Percentiles rank a stretch among this genome's conserved stretches.
Evolutionary conservation across 192 early-diverging fungal genomes (phyloP).

Genomic region (Coemansia sp.): DNA sequence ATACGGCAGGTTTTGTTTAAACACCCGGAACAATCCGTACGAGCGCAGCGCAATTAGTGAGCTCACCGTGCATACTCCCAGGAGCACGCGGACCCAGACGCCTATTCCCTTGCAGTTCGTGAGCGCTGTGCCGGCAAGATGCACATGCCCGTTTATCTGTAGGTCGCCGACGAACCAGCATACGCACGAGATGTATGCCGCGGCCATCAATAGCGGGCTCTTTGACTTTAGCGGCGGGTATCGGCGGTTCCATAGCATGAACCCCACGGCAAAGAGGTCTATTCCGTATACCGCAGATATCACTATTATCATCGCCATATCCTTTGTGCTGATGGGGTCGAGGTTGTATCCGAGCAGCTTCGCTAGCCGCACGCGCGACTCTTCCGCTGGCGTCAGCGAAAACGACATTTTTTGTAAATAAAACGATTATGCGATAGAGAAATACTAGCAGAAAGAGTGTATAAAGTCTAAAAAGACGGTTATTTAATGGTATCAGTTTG

Average conservation of each 20-base stretch:
- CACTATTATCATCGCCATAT: conserved; percentile 31
- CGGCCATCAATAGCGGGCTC: conserved; percentile 37
- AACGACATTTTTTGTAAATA: conserved; percentile 29
- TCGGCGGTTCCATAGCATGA: conserved; percentile 37
- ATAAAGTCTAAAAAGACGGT: neutral
- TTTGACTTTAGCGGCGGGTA: conserved; percentile 53
- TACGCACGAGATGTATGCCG: conserved; percentile 20
- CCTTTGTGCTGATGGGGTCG: conserved; percentile 33
- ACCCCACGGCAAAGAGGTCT: conserved; percentile 34
- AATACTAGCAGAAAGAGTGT: neutral
- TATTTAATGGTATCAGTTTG: neutral
- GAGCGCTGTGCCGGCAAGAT: conserved; percentile 16
- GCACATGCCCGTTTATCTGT: conserved; percentile 52
- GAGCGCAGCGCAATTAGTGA: conserved; percentile 40
- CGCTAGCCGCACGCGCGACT: conserved; percentile 28
- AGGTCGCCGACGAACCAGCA: conserved; percentile 53
- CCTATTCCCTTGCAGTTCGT: conserved; percentile 39
- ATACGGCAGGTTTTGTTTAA: conserved; percentile 28
- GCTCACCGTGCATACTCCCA: conserved; percentile 50
- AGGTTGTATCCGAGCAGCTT: conserved; percentile 28
- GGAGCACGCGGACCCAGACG: conserved; percentile 47
- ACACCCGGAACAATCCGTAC: conserved; percentile 44
- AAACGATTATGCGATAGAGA: neutral
- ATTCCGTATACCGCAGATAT: conserved; percentile 34
- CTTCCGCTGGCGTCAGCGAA: conserved; percentile 30